Conservation (phyloP, 2,329 filamentous ascomycete genomes). For the Drechslera avenae region DNA sequence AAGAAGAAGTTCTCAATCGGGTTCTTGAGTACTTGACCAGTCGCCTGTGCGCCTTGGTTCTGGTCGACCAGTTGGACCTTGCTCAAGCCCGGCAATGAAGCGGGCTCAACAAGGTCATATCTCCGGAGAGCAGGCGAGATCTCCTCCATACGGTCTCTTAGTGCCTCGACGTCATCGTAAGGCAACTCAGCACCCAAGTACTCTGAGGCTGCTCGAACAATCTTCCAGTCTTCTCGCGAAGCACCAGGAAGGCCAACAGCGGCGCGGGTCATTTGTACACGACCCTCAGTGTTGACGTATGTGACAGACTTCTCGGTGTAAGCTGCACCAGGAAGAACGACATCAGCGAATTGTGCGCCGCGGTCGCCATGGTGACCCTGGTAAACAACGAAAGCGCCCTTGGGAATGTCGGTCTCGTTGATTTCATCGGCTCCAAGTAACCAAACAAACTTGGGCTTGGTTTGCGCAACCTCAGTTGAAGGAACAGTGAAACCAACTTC, state of each 20-base stretch:
- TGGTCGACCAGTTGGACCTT: slow-evolving; percentile 95
- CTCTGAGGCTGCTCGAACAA: slow-evolving; percentile 89
- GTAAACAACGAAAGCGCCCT: slow-evolving; percentile 95
- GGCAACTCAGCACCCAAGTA: slow-evolving; percentile 86
- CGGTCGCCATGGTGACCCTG: slow-evolving; percentile 97
- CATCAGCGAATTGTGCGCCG: slow-evolving; percentile 89
- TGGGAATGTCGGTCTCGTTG: slow-evolving; percentile 81
- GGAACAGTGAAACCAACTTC: slow-evolving; percentile 94
- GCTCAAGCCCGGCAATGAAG: slow-evolving; percentile 73
- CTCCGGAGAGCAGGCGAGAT: slow-evolving; percentile 87
- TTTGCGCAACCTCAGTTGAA: slow-evolving; percentile 78
- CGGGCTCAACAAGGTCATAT: slow-evolving; percentile 89
- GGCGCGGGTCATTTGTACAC: slow-evolving; percentile 89
- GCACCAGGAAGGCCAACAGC: slow-evolving; percentile 89
- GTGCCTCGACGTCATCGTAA: slow-evolving; percentile 88
- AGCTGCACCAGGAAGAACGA: slow-evolving; percentile 89
- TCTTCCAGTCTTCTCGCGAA: slow-evolving; percentile 97
- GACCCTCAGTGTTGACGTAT: slow-evolving; percentile 97
- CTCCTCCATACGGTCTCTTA: slow-evolving; percentile 93
- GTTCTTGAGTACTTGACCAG: slow-evolving; percentile 76
- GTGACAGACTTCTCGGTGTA: slow-evolving; percentile 98
- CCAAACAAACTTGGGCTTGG: slow-evolving; percentile 94
- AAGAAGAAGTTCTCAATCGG: slow-evolving; percentile 97
- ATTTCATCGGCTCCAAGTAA: slow-evolving; percentile 95
- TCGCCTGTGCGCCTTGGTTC: slow-evolving; percentile 84